phyloP scores from a whole-genome alignment of 2,329 filamentous ascomycete genomes.

The Mollisia scopiformis region DNA sequence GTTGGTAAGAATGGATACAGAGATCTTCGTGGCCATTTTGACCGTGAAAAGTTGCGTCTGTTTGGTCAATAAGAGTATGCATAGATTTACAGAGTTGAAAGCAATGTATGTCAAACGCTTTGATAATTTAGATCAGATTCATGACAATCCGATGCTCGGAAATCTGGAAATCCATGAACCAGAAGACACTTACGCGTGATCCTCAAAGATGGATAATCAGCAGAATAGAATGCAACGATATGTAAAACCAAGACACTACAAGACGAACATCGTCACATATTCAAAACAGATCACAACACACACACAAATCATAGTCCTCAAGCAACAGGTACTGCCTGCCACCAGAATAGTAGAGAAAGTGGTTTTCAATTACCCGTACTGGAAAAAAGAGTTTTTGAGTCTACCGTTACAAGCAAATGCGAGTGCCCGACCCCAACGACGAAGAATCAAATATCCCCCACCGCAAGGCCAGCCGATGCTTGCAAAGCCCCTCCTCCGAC shows the following conservation, averaged over 20 bases:
- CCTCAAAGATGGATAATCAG: background rate
- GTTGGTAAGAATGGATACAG: too few species aligned
- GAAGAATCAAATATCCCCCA: slow-evolving; percentile 10
- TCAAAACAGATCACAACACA: background rate
- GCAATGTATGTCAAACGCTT: too few species aligned
- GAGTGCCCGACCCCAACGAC: slow-evolving; percentile 14
- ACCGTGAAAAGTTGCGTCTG: too few species aligned
- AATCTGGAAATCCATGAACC: too few species aligned
- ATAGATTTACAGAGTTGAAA: too few species aligned
- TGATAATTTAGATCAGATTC: too few species aligned
- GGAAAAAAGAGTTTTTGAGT: slow-evolving; percentile 17
- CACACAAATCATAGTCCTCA: background rate
- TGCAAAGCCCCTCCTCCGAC: slow-evolving; percentile 6
- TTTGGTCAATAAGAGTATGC: too few species aligned
- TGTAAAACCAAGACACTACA: background rate
- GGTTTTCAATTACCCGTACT: background rate
- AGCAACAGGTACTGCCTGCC: background rate
- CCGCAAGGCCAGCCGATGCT: slow-evolving; percentile 8
- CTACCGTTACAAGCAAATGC: slow-evolving; percentile 26
- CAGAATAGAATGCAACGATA: background rate
- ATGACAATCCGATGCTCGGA: too few species aligned
- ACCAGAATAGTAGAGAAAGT: background rate
- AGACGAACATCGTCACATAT: background rate
- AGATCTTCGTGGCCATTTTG: too few species aligned
- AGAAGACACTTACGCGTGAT: too few species aligned